A percentile compares a stretch with the other conserved stretches of the same genome.
Evolutionary conservation across 805 yeast genomes (phyloP).

Genomic region (Komagataella pseudopastoris): DNA sequence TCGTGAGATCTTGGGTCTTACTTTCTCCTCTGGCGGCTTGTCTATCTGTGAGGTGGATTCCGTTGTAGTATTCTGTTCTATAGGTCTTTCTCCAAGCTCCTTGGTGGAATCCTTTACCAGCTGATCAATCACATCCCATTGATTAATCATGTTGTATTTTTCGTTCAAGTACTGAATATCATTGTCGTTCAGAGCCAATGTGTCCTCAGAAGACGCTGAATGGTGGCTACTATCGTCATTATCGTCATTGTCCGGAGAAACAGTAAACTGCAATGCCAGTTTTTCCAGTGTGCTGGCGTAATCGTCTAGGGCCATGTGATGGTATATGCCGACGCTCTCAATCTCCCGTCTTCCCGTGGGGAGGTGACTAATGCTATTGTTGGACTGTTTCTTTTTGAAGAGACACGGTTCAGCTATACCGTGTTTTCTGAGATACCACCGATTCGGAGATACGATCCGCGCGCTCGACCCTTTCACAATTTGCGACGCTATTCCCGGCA

Average conservation of each 20-base stretch:
- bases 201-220: neutral
- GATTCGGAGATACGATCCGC: too few species aligned
- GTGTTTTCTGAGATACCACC: neutral
- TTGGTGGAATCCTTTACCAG: neutral
- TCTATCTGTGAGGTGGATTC: neutral
- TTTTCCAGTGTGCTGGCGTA: neutral
- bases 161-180: neutral
- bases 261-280: neutral
- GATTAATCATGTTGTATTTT: neutral
- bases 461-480: too few species aligned
- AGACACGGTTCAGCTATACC: neutral
- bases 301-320: neutral
- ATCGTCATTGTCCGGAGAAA: neutral
- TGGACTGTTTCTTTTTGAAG: neutral
- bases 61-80: neutral
- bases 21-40: neutral
- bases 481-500: too few species aligned
- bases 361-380: neutral
- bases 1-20: neutral
- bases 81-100: neutral
- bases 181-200: neutral
- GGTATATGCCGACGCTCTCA: neutral
- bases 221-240: neutral
- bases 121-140: neutral
- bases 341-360: neutral